Evolutionary conservation across 495 filamentous ascomycete genomes (phyloP).

Genomic region (Lasiosphaeria ovina): DNA sequence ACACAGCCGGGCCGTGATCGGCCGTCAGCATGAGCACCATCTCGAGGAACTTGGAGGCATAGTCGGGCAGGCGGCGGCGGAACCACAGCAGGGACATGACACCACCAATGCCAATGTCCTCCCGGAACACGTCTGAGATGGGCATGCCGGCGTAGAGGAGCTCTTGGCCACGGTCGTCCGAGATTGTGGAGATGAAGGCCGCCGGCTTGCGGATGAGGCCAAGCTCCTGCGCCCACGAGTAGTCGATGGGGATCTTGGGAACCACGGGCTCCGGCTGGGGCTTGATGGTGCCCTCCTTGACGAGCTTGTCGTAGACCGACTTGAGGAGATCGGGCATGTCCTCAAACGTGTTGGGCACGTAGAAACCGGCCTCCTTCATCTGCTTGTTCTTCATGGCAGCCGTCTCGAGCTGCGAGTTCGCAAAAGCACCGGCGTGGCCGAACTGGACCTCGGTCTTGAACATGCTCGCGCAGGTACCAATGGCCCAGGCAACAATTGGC

Average conservation of each 20-base stretch:
- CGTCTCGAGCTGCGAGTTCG: constrained; percentile 98
- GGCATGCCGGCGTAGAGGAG: constrained; percentile 98
- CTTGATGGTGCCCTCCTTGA: constrained; percentile 78
- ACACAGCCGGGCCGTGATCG: constrained; percentile 97
- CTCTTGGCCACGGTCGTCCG: constrained; percentile 99
- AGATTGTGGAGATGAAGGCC: constrained; percentile 99
- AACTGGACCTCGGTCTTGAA: constrained; percentile 99
- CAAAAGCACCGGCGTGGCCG: constrained; percentile 96
- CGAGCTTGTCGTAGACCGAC: constrained; percentile 78
- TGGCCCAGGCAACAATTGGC: constrained; percentile 98
- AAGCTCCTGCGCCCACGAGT: constrained; percentile 98
- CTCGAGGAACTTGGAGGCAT: constrained; percentile 97
- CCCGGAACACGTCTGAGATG: constrained; percentile 97
- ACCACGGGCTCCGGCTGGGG: constrained; percentile 85
- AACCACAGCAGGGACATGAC: constrained; percentile 99
- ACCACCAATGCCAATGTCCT: constrained; percentile 98
- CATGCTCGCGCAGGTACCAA: constrained; percentile 98
- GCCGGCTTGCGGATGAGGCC: constrained; percentile 99
- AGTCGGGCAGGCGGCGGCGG: constrained; percentile 93
- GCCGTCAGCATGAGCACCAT: constrained; percentile 99
- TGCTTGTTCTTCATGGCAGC: constrained; percentile 92
- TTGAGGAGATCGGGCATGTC: constrained; percentile 77
- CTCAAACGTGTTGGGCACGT: constrained; percentile 93
- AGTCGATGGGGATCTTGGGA: constrained; percentile 99
- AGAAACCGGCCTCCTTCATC: constrained; percentile 92